Percentiles rank a stretch among this genome's conserved stretches.
These are phyloP conservation scores for Neofusicoccum laricinum DNA, from an alignment of 2,329 filamentous ascomycete species.

Conservation along the genomic window DNA sequence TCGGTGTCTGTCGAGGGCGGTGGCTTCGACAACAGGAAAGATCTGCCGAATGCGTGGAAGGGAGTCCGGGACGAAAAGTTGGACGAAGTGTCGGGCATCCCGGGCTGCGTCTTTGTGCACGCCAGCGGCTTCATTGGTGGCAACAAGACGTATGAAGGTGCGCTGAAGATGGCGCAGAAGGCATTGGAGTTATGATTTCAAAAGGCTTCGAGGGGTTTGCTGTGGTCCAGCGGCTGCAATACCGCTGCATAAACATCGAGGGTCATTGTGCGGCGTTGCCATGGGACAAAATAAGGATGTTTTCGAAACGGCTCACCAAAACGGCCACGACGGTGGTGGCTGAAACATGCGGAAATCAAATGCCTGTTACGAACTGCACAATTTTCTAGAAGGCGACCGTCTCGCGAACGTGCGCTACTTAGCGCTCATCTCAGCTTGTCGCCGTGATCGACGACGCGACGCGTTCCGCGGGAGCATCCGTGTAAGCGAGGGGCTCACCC, in stretches of 20 bases:
- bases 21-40: constrained; percentile 89
- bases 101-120: constrained; percentile 86
- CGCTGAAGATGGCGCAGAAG: constrained; percentile 78
- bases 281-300: neutral
- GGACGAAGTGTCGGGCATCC: constrained; percentile 66
- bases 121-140: constrained; percentile 95
- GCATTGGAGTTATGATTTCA: constrained; percentile 39
- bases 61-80: constrained; percentile 85
- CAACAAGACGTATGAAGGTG: constrained; percentile 87
- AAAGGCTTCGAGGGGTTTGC: neutral
- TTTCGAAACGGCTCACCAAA: neutral
- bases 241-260: neutral
- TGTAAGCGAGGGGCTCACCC: neutral
- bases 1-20: constrained; percentile 80
- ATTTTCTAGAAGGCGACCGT: neutral
- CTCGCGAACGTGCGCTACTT: neutral
- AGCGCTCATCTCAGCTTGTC: neutral
- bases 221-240: neutral
- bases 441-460: neutral
- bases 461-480: constrained; percentile 5
- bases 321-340: neutral
- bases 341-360: neutral
- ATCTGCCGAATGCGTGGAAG: constrained; percentile 86
- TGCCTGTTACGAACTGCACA: neutral
- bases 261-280: neutral